A percentile compares a stretch with the other conserved stretches of the same genome.
These are phyloP conservation scores for Vaccinium vitisidaea DNA, from an alignment of 148 eudicot species.

Conservation along the genomic window DNA sequence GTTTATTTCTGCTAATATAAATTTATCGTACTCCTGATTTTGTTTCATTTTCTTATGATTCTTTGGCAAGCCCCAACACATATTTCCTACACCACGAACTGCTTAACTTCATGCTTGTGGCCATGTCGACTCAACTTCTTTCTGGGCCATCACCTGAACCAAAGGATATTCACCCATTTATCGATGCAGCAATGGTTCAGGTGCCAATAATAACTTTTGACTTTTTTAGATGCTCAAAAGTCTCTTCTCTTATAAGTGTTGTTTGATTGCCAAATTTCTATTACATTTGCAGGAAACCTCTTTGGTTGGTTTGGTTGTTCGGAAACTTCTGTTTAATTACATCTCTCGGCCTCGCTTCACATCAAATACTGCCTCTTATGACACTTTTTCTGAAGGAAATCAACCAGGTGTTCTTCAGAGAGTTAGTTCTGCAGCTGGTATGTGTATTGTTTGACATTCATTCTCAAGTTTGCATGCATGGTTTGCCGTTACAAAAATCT, in stretches of 20 bases:
- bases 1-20: constrained; percentile 2
- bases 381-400: constrained; percentile 52
- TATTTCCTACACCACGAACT: constrained; percentile 79
- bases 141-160: constrained; percentile 84
- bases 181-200: constrained; percentile 78
- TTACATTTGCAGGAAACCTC: constrained; percentile 59
- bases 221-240: background rate
- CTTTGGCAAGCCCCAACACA: constrained; percentile 56
- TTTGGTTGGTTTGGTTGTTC: constrained; percentile 60
- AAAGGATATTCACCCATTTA: constrained; percentile 71
- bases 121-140: constrained; percentile 93
- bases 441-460: constrained; percentile 12
- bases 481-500: background rate
- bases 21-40: constrained; percentile 4
- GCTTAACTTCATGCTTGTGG: constrained; percentile 76
- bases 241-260: constrained; percentile 8
- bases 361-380: constrained; percentile 43
- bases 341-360: constrained; percentile 48
- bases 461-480: background rate
- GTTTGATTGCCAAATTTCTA: constrained; percentile 1
- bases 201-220: constrained; percentile 31
- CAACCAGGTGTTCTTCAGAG: constrained; percentile 76
- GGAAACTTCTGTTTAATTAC: constrained; percentile 72
- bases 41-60: constrained; percentile 17
- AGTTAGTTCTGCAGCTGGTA: constrained; percentile 94